phyloP scores from a whole-genome alignment of 768 basidiomycete species.

The Tylopilus sp. region DNA sequence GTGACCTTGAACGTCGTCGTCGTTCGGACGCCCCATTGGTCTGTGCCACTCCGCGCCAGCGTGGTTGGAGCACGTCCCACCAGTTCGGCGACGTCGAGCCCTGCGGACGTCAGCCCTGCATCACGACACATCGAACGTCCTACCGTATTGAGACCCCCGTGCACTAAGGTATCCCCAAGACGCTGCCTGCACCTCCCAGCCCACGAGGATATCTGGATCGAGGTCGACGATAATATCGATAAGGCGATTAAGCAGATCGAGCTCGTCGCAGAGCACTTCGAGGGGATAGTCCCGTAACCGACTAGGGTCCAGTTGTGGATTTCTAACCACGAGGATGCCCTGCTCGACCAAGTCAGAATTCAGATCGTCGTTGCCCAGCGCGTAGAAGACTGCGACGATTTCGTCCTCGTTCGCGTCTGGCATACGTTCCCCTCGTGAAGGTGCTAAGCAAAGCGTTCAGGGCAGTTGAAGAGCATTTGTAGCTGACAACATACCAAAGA shows the following conservation, averaged over 20 bases:
- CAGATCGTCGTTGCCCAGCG: conserved; percentile 49
- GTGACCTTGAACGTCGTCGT: conserved; percentile 79
- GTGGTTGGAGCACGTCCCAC: conserved; percentile 71
- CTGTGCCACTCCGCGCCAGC: conserved; percentile 33
- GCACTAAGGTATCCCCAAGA: conserved; percentile 90
- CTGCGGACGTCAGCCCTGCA: conserved; percentile 37
- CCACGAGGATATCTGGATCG: conserved; percentile 89
- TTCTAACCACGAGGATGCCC: conserved; percentile 57
- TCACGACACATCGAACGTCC: not conserved
- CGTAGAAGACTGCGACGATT: conserved; percentile 70
- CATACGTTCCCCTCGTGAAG: conserved; percentile 52
- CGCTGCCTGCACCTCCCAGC: conserved; percentile 86
- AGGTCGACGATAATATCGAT: conserved; percentile 70
- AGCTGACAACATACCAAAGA: conserved; percentile 64
- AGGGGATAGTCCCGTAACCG: conserved; percentile 44
- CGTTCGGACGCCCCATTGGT: conserved; percentile 71
- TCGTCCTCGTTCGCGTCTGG: conserved; percentile 59
- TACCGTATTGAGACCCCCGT: conserved; percentile 61
- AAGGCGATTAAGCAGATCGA: conserved; percentile 75
- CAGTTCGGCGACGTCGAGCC: conserved; percentile 66
- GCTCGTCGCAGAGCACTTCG: conserved; percentile 61
- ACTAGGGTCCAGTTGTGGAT: conserved; percentile 35
- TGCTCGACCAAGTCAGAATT: conserved; percentile 26
- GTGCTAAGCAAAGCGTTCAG: conserved; percentile 39
- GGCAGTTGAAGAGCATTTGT: not conserved